Percentiles rank a stretch among this genome's conserved stretches.
Evolutionary conservation across 129 eudicot genomes (phyloP).

Genomic region (Smallanthus sonchifolius): DNA sequence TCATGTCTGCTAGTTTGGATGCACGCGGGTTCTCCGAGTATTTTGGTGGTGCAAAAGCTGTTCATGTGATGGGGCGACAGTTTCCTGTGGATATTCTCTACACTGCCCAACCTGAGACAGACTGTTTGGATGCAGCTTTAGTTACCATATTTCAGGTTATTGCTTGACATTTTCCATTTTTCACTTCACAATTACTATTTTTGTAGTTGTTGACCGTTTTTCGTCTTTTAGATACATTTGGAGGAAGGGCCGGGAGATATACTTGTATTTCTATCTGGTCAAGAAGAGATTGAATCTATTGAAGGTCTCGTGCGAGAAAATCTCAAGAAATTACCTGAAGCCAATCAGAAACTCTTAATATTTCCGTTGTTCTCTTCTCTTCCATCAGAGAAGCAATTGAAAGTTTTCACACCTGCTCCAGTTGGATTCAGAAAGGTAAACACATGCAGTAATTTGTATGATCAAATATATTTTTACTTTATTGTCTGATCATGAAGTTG

Average conservation of each 20-base stretch:
- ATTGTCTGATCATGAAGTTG: not conserved
- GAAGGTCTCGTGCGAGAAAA: constrained; percentile 72
- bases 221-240: constrained; percentile 60
- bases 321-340: constrained; percentile 65
- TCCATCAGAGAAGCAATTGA: constrained; percentile 93
- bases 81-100: constrained; percentile 85
- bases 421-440: constrained; percentile 79
- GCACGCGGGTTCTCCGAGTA: constrained; percentile 83
- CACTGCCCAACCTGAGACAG: constrained; percentile 77
- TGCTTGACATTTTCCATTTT: not conserved
- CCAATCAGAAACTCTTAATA: constrained; percentile 50
- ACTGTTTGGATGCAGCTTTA: constrained; percentile 82
- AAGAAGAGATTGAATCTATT: constrained; percentile 94
- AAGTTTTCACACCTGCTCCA: constrained; percentile 71
- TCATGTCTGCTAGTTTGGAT: constrained; percentile 99
- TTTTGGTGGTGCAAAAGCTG: constrained; percentile 92
- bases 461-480: not conserved
- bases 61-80: constrained; percentile 93
- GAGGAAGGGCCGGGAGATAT: constrained; percentile 88
- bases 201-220: not conserved
- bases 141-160: constrained; percentile 84
- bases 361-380: constrained; percentile 82
- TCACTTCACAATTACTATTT: not conserved
- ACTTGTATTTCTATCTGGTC: constrained; percentile 93
- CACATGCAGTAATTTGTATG: not conserved